Evolutionary conservation across 345 rosid species (phyloP), one percentile per base, ranked within the genome.

Genomic region (Eucalyptus marginata): DNA sequence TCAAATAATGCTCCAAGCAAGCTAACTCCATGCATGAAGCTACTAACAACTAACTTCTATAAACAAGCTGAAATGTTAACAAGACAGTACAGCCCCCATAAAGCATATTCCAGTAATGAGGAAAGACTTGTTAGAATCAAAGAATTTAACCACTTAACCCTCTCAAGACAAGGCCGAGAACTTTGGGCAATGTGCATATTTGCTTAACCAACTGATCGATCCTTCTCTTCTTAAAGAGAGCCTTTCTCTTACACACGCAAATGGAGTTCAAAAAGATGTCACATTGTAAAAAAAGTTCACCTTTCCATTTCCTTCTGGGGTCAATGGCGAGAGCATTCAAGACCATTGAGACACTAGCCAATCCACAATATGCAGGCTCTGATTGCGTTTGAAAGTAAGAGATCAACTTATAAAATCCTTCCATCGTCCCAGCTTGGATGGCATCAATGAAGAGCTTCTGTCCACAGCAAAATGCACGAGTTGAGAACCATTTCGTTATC

Each of bases 301-400:
- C 99, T 94, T 96, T 97, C 99, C 98, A 96, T 88, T 92, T 94
- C 88, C 97, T 76, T 8, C 96, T 93, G 1, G 99, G 99, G 46
- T 97, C 99, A 68, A 97, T 96, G 27, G 99, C 94, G 54, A 97
- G 99, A 54, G 99, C 92, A 92, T 97, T 97, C 94, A 97, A 87
- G 89, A 97, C 97, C 97, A 97, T 93, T 36, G 99, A 93, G 86
- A 97, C 97, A 86, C 95, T 97, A 47, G 99, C 99, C 89, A 96
- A 90, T 44, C 99, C 99, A 91, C 98, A 97, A 90, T 92, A 96
- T 0, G 97, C 98, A 27, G 99, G 98, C 94, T 97, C 99, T 3
- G 99, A 97, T 64, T 97, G 99, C 4, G 99, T 97, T 91, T 97
- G 98, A 52, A 96, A 97, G 90, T 95, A 92, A 49, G 99, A 96